Base-by-base conservation (phyloP, 2,329 filamentous ascomycete species). In the Fusarium duplospermum region DNA sequence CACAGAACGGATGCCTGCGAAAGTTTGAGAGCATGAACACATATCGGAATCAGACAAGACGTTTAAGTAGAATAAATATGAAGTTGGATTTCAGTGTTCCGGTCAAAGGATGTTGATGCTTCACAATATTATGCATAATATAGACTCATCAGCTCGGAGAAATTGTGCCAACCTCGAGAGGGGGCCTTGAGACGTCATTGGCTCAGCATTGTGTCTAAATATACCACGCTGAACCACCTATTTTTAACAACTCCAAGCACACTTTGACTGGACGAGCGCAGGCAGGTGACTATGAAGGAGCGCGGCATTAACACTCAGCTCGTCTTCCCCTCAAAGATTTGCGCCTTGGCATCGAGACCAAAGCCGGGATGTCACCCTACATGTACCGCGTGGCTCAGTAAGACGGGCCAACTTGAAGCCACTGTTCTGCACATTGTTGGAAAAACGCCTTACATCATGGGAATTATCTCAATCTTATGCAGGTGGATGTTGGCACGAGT, bases 381-480 rank as follows among this genome's bases (percentile, higher is more conserved):
- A 29, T 8, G 5, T 13, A 22, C 10, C n/a, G 35, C 56, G 5
- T 59, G 35, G 29, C 31, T 59, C 56, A 18, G 56, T 59, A 59
- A 59, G 56, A 59, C 56, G 56, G 56, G 18, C 35, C 14, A 59
- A 59, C 35, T 59, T 59, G 13, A n/a, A 59, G 56, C 56, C 56
- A 59, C 14, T n/a, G n/a, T 13, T 7, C 20, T n/a, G 33, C 56
- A 40, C 14, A 5, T 40, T 29, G 3, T 27, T 11, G 11, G 3
- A 14, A n/a, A 40, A 18, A 40, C 7, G 24, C 33, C 33, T 33
- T 35, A 16, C 47, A 14, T 29, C 9, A 52, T 6, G 18, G 6
- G 14, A 52, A 31, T 31, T 4, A 29, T 52, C 18, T 29, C 24
- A 3, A 29, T n/a, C 16, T 5, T n/a, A 52, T 31, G 24, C 18